Conservation (phyloP, 2,329 filamentous ascomycete species). For the Arthroderma uncinatum region DNA sequence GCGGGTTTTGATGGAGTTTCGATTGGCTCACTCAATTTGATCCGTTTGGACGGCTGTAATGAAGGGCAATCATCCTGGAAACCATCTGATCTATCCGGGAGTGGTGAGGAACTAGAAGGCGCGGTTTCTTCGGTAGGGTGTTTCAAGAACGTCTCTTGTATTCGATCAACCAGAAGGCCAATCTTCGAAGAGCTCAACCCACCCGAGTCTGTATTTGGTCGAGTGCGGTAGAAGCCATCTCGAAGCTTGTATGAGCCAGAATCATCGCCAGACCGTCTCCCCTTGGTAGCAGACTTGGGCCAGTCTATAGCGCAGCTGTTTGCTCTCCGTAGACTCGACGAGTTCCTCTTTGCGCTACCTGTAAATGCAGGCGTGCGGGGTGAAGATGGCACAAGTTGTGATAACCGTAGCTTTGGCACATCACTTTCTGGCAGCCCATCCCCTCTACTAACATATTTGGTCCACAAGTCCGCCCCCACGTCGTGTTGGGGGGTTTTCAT, state of each 20-base stretch:
- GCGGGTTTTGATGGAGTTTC: constrained; percentile 20
- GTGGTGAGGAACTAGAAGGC: constrained; percentile 36
- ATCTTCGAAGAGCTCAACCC: constrained; percentile 37
- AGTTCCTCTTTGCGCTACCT: constrained; percentile 34
- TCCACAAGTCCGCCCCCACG: constrained; percentile 65
- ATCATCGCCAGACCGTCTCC: constrained; percentile 47
- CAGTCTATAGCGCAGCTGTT: constrained; percentile 60
- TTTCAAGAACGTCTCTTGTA: constrained; percentile 43
- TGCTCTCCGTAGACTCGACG: constrained; percentile 48
- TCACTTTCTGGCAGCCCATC: constrained; percentile 36
- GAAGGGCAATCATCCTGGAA: constrained; percentile 25
- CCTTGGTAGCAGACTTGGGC: constrained; percentile 51
- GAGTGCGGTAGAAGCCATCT: constrained; percentile 33
- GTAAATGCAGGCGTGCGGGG: constrained; percentile 48
- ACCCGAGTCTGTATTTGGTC: constrained; percentile 25
- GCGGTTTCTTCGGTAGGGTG: constrained; percentile 19
- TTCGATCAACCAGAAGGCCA: constrained; percentile 54
- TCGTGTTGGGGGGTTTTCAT: constrained; percentile 59
- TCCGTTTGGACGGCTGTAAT: constrained; percentile 19
- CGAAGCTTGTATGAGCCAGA: constrained; percentile 37
- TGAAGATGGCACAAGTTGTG: constrained; percentile 58
- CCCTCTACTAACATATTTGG: constrained; percentile 53
- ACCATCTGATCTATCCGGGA: constrained; percentile 26
- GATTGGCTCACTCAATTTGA: constrained; percentile 6
- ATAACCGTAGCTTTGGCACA: constrained; percentile 46